Evolutionary conservation across 139 green algal species (phyloP).

Genomic region (Chlamydomonas sphaeroides): DNA sequence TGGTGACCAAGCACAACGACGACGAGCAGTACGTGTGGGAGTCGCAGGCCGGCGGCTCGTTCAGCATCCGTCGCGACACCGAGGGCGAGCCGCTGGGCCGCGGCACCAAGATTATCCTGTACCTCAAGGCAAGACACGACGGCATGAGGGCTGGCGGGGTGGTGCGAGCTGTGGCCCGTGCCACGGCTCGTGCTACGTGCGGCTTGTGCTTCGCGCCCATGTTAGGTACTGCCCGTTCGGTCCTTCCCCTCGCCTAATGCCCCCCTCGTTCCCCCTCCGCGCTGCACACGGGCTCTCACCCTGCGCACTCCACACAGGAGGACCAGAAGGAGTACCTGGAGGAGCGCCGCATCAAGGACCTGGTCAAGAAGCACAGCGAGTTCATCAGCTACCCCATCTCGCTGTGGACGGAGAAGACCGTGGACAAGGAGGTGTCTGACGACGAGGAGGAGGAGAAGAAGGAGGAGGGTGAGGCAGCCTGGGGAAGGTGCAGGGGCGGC

Average conservation of each 20-base stretch:
- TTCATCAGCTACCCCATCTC: conserved; percentile 99
- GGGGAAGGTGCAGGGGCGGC: too few relatives aligned
- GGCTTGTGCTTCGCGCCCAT: too few relatives aligned
- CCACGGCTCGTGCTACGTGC: too few relatives aligned
- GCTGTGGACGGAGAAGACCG: conserved; percentile 97
- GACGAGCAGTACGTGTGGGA: conserved; percentile 99
- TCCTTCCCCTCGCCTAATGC: too few relatives aligned
- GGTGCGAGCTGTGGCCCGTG: too few relatives aligned
- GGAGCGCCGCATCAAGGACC: conserved; percentile 97
- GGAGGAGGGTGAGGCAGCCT: neutral
- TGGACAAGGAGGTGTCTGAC: conserved; percentile 97
- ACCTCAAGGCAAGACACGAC: conserved; percentile 92
- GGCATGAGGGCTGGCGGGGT: too few relatives aligned
- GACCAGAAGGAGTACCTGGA: conserved; percentile 99
- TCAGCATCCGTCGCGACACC: conserved; percentile 95
- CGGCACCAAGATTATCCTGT: conserved; percentile 96
- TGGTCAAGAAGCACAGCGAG: conserved; percentile 99
- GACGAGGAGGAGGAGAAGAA: conserved; percentile 77
- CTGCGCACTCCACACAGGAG: conserved; percentile 62
- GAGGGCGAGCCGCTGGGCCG: conserved; percentile 87
- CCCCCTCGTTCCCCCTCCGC: too few relatives aligned
- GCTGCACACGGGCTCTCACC: too few relatives aligned
- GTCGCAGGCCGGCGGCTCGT: conserved; percentile 97
- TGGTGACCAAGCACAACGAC: conserved; percentile 99
- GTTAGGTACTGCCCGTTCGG: too few relatives aligned